Conservation (phyloP, 208 protist genomes). For the Leishmania amazonensis region DNA sequence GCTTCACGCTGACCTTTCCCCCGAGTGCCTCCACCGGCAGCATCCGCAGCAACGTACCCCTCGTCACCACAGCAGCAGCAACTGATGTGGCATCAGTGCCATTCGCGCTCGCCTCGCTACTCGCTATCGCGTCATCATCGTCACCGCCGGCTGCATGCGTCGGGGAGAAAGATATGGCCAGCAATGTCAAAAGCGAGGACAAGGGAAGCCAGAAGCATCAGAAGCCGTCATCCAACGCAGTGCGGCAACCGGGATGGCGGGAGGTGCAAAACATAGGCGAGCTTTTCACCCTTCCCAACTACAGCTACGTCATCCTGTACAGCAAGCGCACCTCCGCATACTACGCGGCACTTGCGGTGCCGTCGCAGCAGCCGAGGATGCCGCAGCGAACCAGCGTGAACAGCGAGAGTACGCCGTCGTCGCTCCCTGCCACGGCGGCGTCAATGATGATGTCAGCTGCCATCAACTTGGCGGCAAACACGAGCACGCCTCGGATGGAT, state of each 20-base stretch:
- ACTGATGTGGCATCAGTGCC: neutral
- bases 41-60: neutral
- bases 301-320: conserved; percentile 33
- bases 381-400: neutral
- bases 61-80: neutral
- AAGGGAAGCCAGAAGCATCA: neutral
- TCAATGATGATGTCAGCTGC: neutral
- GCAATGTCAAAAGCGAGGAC: neutral
- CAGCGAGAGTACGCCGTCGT: neutral
- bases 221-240: neutral
- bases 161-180: neutral
- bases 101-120: neutral
- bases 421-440: neutral
- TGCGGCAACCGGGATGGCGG: conserved; percentile 6
- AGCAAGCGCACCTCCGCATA: conserved; percentile 27
- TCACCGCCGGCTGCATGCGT: neutral
- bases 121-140: neutral
- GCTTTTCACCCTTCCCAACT: conserved; percentile 16
- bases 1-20: conserved; percentile 9
- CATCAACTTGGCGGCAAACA: neutral
- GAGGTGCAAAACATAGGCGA: conserved; percentile 26
- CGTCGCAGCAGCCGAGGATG: conserved; percentile 13
- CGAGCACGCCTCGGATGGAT: neutral
- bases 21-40: neutral
- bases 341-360: conserved; percentile 33